Base-by-base conservation (phyloP, 2,329 filamentous ascomycete genomes). In the Colletotrichum eleusines region DNA sequence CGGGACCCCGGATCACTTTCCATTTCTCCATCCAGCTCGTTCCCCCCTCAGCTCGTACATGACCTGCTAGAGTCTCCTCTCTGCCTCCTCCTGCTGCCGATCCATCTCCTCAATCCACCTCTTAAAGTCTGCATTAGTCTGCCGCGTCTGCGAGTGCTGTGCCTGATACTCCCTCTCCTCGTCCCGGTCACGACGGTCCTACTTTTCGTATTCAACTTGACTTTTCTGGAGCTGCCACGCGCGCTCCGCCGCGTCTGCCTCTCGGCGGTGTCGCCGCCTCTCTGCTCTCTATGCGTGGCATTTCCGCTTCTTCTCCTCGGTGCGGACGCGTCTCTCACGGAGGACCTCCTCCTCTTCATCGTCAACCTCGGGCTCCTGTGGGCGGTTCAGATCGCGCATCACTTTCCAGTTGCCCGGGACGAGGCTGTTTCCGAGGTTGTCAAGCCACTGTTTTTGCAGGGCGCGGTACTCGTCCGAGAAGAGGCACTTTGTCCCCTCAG, bases 361-460 rank as follows among this genome's bases (percentile, higher is more conserved):
- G n/a, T n/a, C n/a, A n/a, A n/a, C n/a, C n/a, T n/a, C n/a, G n/a
- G n/a, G n/a, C n/a, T n/a, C 20, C 28, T 38, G 28, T 2, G n/a
- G 58, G 9, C 44, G n/a, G 14, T 50, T 40, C 5, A 6, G 14
- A n/a, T 51, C 59, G 31, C 44, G 59, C 9, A 62, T 18, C 31
- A 28, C n/a, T n/a, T 28, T n/a, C 59, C 59, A 62, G 16, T 51
- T n/a, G 9, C 59, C 59, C n/a, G 59, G 59, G 16, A 48, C 11
- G 33, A 62, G 59, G 23, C 14, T 18, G 9, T 18, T 28, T 7
- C 28, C 59, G 7, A 48, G 14, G n/a, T 23, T 28, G n/a, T 44
- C 23, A 44, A 38, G 31, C 44, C 46, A 61, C 44, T 50, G 58
- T 11, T 8, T 18, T 23, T 50, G 6, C 0, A 28, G 20, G 9